These are phyloP conservation scores for Mediolabrus comicus DNA, from an alignment of 108 stramenopile species.

Conservation along the genomic window DNA sequence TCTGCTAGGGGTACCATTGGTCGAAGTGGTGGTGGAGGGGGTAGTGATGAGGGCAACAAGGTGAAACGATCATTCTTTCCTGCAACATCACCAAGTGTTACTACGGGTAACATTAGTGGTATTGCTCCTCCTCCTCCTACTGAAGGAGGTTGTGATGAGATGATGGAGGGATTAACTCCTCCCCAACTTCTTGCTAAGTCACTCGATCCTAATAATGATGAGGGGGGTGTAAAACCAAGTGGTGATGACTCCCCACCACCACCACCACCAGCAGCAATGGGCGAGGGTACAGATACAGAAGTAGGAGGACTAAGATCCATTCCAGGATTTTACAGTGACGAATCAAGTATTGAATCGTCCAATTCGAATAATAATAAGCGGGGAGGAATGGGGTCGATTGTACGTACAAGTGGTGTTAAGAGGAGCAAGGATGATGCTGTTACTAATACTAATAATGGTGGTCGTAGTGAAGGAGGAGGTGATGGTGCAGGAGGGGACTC, in stretches of 20 bases:
- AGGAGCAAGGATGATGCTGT: not conserved
- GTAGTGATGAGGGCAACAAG: not conserved
- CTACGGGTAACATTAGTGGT: not conserved
- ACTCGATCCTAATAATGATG: not conserved
- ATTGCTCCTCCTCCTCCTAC: too few relatives aligned
- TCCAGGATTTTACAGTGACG: slow-evolving; percentile 17
- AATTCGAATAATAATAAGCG: not conserved
- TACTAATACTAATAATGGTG: not conserved
- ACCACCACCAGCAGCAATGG: too few relatives aligned
- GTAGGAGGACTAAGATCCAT: slow-evolving; percentile 5
- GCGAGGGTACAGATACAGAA: not conserved
- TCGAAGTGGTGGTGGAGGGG: not conserved
- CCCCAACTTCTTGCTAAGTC: not conserved
- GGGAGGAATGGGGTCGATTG: not conserved
- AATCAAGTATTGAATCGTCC: not conserved
- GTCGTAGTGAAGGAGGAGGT: not conserved
- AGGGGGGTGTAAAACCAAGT: too few relatives aligned
- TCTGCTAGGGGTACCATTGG: too few relatives aligned
- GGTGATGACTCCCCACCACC: too few relatives aligned
- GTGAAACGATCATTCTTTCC: not conserved
- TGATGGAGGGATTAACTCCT: not conserved
- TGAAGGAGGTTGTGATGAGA: too few relatives aligned
- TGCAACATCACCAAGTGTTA: not conserved
- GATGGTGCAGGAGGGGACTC: not conserved
- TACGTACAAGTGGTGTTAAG: not conserved